phyloP scores from a whole-genome alignment of 768 basidiomycete species.

The Russula abietina region DNA sequence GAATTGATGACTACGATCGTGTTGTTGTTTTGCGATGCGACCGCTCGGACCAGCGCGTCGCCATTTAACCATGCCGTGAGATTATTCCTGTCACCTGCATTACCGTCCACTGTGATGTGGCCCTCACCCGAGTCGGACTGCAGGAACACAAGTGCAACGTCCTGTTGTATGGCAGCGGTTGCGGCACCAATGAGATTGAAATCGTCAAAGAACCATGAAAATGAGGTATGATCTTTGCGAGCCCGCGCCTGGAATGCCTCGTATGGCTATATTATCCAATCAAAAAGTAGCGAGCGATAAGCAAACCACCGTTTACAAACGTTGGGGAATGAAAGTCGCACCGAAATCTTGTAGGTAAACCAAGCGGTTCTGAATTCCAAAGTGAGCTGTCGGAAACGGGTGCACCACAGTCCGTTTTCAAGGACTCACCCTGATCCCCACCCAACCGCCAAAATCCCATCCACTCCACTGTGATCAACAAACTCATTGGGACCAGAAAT shows the following conservation, averaged over 20 bases:
- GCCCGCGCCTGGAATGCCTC: no score
- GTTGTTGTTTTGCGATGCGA: no score
- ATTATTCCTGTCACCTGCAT: slow-evolving; percentile 44
- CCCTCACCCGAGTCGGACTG: slow-evolving; percentile 33
- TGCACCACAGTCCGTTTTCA: not conserved
- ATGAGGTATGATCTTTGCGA: no score
- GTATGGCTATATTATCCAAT: not conserved
- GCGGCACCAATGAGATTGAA: no score
- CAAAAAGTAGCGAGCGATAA: not conserved
- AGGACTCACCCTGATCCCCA: slow-evolving; percentile 69
- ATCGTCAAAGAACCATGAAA: no score
- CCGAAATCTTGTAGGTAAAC: no score
- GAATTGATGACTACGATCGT: slow-evolving; percentile 69
- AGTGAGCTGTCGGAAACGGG: not conserved
- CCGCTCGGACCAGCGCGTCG: no score
- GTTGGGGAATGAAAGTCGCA: slow-evolving; percentile 31
- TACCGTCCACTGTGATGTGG: slow-evolving; percentile 55
- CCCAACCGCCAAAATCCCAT: slow-evolving; percentile 81
- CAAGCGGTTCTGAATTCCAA: slow-evolving; percentile 45
- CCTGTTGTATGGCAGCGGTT: no score
- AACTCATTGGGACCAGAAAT: no score
- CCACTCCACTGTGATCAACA: no score
- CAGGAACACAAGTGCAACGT: no score
- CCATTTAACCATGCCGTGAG: slow-evolving; percentile 37
- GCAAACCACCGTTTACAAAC: not conserved